phyloP scores from a whole-genome alignment of 2,329 filamentous ascomycete genomes.

The Monosporascus sp. region DNA sequence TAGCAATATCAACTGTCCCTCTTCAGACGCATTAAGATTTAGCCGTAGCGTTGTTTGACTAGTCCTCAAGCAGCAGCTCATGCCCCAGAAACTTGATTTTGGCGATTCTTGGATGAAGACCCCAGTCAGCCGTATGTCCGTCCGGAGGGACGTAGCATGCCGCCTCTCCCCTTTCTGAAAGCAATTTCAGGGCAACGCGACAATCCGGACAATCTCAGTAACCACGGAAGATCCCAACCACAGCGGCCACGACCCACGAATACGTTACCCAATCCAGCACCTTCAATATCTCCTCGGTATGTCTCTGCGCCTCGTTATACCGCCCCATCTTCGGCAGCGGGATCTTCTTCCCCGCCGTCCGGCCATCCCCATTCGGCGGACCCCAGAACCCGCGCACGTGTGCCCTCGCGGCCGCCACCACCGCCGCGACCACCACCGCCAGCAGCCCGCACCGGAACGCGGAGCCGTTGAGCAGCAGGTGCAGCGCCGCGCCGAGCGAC shows the following conservation, averaged over 20 bases:
- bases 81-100: no score
- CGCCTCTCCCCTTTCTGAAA: no score
- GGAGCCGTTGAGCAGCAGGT: slow-evolving; percentile 8
- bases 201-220: slow-evolving; percentile 7
- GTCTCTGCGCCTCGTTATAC: slow-evolving; percentile 20
- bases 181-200: no score
- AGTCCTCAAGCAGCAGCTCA: no score
- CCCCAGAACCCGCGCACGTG: slow-evolving; percentile 18
- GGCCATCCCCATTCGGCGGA: neutral
- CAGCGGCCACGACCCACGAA: slow-evolving; percentile 14
- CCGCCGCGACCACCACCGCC: slow-evolving; percentile 8
- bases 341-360: slow-evolving; percentile 9
- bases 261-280: slow-evolving; percentile 17
- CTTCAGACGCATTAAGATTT: no score
- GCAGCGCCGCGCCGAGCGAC: slow-evolving; percentile 13
- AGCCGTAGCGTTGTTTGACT: no score
- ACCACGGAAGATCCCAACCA: slow-evolving; percentile 13
- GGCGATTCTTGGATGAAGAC: no score
- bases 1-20: no score
- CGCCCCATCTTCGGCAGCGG: slow-evolving; percentile 20
- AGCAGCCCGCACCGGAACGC: slow-evolving; percentile 9
- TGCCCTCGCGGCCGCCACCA: slow-evolving; percentile 11
- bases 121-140: no score
- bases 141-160: no score
- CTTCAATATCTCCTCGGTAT: slow-evolving; percentile 13